Base-by-base conservation (phyloP, 139 green algal genomes). In the Nannochloris sp. region DNA sequence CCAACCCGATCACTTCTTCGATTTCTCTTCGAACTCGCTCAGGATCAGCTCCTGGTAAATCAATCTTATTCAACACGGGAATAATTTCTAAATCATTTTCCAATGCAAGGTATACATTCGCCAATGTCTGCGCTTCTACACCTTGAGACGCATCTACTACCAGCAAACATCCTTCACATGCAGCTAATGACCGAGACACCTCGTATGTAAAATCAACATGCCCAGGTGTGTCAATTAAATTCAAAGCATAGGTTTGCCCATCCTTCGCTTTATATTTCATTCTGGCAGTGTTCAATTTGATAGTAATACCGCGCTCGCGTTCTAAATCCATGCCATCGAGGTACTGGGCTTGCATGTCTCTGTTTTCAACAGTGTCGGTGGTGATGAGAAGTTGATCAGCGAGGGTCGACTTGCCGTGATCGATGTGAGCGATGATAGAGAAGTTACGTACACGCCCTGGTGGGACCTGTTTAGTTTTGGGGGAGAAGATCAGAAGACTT, bases 31-130 rank as follows among this genome's bases (percentile, higher is more conserved):
- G 87, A 12, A 97, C 92, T 7, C 91, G 77, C 29, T 97, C 93
- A 0, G 82, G 80, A 31, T 97, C 92, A 10, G 91, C 90, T 32
- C 90, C 87, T 59, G 93, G 93, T 37, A 99, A 73, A 75, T 99
- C 93, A 54, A 99, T 97, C 65, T 99, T 99, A 81, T 99, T 99
- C 12, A 99, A 73, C 15, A 97, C 82, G 2, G 84, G 82, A 37
- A 97, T 91, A 79, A 97, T 93, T 60, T 97, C 93, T 33, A 99
- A 77, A 53, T 97, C 92, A 62, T 96, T 96, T 51, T 98, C 93
- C 24, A 99, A 54, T 2, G 93, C 93, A 25, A 98, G 72, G 80
- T 96, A 99, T 60, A 98, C 92, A 71, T 99, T 99, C 46, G 93
- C 93, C 30, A 99, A 76, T 2, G 93, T 99, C 78, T 99, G 93